phyloP scores from a whole-genome alignment of 257 asterid genomes.

The Rehmannia glutinosa region DNA sequence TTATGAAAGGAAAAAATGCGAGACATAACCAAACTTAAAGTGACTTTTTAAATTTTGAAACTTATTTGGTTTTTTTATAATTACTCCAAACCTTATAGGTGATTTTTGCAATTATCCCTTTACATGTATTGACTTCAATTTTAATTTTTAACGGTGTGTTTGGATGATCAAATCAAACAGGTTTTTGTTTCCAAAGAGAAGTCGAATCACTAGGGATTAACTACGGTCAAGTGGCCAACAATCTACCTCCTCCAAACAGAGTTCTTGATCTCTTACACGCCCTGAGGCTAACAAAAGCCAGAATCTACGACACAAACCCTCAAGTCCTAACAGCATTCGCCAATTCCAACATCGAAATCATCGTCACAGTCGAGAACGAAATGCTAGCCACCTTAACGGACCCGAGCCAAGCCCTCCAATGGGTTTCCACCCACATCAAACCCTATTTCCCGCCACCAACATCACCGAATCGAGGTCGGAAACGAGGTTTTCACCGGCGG shows the following conservation, averaged over 20 bases:
- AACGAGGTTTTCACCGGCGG: slow-evolving; percentile 65
- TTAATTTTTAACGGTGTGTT: too few relatives aligned
- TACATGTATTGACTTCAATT: too few relatives aligned
- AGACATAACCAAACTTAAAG: too few relatives aligned
- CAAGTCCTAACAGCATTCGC: slow-evolving; percentile 55
- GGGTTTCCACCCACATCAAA: slow-evolving; percentile 52
- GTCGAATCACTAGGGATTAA: slow-evolving; percentile 66
- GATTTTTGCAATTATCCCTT: too few relatives aligned
- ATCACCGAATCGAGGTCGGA: slow-evolving; percentile 64
- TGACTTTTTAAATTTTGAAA: too few relatives aligned
- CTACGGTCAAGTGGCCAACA: slow-evolving; percentile 73
- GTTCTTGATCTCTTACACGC: slow-evolving; percentile 51
- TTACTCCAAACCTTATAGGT: too few relatives aligned
- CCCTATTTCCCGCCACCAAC: slow-evolving; percentile 64
- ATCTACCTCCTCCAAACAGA: slow-evolving; percentile 57
- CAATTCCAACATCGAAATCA: slow-evolving; percentile 44
- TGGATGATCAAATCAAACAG: slow-evolving; percentile 21
- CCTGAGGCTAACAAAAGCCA: slow-evolving; percentile 41
- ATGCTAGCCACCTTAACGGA: slow-evolving; percentile 40
- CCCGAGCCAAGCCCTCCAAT: slow-evolving; percentile 54
- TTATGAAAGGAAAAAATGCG: too few relatives aligned
- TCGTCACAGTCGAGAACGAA: slow-evolving; percentile 57
- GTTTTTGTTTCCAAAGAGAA: slow-evolving; percentile 20
- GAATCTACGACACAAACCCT: slow-evolving; percentile 77
- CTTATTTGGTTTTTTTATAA: too few relatives aligned